Conservation (phyloP, 1,284 basidiomycete species). For the Cryptococcus sp. region DNA sequence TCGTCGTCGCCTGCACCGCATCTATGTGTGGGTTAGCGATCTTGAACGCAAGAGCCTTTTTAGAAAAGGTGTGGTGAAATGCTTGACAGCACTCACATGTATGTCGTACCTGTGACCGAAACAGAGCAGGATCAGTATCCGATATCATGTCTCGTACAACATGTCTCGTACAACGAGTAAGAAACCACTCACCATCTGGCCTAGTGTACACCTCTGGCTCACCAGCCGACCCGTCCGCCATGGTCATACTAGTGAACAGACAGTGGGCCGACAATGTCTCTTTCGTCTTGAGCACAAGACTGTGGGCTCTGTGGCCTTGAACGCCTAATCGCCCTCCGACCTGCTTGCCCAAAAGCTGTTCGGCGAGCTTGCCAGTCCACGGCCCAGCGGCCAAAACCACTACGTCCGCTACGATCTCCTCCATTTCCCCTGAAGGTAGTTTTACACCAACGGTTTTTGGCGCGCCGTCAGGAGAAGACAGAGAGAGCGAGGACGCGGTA, state of each 20-base stretch:
- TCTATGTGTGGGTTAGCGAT: conserved; percentile 22
- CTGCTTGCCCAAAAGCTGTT: conserved; percentile 57
- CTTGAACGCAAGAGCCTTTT: not conserved
- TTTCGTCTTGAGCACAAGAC: conserved; percentile 54
- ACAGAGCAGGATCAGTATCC: conserved; percentile 5
- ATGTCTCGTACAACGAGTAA: conserved; percentile 1
- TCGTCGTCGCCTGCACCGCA: conserved; percentile 51
- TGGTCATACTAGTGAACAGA: conserved; percentile 60
- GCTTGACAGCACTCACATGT: conserved; percentile 41
- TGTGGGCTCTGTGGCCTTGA: conserved; percentile 57
- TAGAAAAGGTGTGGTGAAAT: not conserved
- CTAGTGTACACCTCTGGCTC: conserved; percentile 58
- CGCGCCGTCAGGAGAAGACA: conserved; percentile 57
- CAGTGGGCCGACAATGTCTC: conserved; percentile 48
- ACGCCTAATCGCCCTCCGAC: conserved; percentile 50
- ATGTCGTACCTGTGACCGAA: conserved; percentile 35
- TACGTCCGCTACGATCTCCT: conserved; percentile 53
- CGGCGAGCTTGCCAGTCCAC: conserved; percentile 71
- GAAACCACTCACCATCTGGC: conserved; percentile 47
- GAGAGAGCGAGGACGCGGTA: conserved; percentile 7
- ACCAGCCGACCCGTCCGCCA: conserved; percentile 49
- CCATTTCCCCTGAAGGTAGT: conserved; percentile 32
- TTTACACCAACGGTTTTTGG: conserved; percentile 22
- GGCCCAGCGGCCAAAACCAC: conserved; percentile 79
- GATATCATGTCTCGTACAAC: not conserved